Base-by-base conservation (phyloP, 208 protist genomes). In the Leishmania amazonensis region DNA sequence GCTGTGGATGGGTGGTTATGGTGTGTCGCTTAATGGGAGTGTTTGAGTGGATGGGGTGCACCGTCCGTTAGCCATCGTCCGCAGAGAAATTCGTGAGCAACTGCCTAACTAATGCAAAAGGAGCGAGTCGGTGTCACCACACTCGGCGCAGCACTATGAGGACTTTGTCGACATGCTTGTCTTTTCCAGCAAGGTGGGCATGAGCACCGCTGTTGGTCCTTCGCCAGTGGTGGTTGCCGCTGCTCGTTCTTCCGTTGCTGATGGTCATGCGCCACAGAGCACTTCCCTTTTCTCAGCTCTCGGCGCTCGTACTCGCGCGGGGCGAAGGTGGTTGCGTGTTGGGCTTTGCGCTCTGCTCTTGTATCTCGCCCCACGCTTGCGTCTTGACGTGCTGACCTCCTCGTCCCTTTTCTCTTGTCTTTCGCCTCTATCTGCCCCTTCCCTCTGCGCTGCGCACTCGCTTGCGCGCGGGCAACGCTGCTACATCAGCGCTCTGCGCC, bases 201-300 rank as follows among this genome's bases (percentile, higher is more conserved):
- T 13, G n/a, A n/a, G 9, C 58, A 15, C 28, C 58, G 28, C 58
- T 31, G 58, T 0, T 64, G 28, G 8, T 13, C 0, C n/a, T 35
- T 64, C 8, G 6, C n/a, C 3, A 64, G 58, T n/a, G 21, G 0
- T 13, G 58, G 58, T 11, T 2, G 28, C 28, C 0, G 58, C 58
- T 35, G 58, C n/a, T 64, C 11, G 6, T 17, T 2, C 28, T 8
- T 17, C 2, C 4, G 1, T 15, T 17, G 2, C 2, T 64, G 9
- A 31, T 11, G 19, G 15, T 8, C 58, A 11, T 13, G 58, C n/a
- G 28, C 8, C 0, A 0, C 0, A 5, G n/a, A 0, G 19, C 21
- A 31, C 58, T 8, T 3, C 28, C 28, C 4, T 64, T 64, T 35
- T 9, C 47, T 49, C 17, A 17, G 58, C 58, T 3, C 0, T 64